Conservation (phyloP, 129 eudicot species). For the Lactuca sativa region DNA sequence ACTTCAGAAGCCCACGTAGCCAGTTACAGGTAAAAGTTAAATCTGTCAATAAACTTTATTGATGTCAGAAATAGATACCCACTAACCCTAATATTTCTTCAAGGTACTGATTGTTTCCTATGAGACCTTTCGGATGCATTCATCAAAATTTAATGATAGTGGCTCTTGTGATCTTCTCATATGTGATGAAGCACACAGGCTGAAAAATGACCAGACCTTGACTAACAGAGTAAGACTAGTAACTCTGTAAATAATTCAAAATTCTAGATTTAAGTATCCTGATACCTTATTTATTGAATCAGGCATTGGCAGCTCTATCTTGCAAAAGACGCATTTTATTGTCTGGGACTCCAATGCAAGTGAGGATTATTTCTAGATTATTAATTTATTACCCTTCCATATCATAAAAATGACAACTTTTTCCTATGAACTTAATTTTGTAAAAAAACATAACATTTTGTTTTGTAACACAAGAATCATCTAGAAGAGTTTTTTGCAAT, state of each 20-base stretch:
- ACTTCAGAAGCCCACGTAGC: slow-evolving; percentile 57
- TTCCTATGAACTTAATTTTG: neutral
- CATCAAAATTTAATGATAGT: slow-evolving; percentile 68
- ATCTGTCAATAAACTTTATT: slow-evolving; percentile 9
- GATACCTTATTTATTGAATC: slow-evolving; percentile 16
- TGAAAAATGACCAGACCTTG: slow-evolving; percentile 92
- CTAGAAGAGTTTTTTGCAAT: slow-evolving; percentile 93
- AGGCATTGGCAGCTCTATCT: slow-evolving; percentile 93
- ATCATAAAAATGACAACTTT: slow-evolving; percentile 7
- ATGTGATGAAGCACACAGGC: slow-evolving; percentile 98
- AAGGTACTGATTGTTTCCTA: slow-evolving; percentile 95
- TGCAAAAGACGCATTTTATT: slow-evolving; percentile 89
- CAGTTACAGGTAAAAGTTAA: slow-evolving; percentile 60
- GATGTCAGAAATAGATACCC: slow-evolving; percentile 19
- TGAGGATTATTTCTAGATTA: slow-evolving; percentile 34
- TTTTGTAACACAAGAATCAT: too few species aligned
- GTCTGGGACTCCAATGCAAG: slow-evolving; percentile 99
- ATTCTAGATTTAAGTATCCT: neutral
- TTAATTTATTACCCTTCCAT: neutral
- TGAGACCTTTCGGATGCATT: slow-evolving; percentile 95
- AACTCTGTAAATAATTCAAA: neutral
- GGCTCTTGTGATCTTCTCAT: slow-evolving; percentile 97
- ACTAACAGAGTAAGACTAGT: slow-evolving; percentile 77
- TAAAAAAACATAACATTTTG: too few species aligned
- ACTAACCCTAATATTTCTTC: slow-evolving; percentile 27